phyloP scores from a whole-genome alignment of 306 rosid genomes.

The Corylus americana region DNA sequence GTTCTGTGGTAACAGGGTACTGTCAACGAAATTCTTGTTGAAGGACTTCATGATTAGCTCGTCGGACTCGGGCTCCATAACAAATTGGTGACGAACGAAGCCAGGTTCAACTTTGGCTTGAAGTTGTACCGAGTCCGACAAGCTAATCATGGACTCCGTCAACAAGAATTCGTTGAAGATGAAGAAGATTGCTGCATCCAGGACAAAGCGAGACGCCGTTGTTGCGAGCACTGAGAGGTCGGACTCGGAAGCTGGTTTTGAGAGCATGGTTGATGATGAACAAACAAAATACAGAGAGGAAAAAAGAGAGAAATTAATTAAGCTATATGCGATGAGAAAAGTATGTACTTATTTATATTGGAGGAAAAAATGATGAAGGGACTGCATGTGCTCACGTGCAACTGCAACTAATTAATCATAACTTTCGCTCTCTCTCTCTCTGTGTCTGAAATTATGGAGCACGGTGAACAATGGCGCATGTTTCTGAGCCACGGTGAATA shows the following conservation, averaged over 20 bases:
- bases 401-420: no score
- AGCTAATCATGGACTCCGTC: no score
- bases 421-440: no score
- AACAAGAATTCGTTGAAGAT: neutral
- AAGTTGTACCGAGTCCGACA: neutral
- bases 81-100: slow-evolving; percentile 79
- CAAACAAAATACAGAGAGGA: neutral
- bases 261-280: slow-evolving; percentile 17
- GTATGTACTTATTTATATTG: no score
- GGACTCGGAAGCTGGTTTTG: slow-evolving; percentile 38
- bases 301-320: neutral
- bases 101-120: slow-evolving; percentile 67
- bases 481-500: no score
- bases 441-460: no score
- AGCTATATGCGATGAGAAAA: neutral
- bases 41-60: slow-evolving; percentile 71
- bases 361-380: no score
- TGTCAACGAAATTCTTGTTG: slow-evolving; percentile 75
- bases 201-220: slow-evolving; percentile 42
- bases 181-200: slow-evolving; percentile 31
- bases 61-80: slow-evolving; percentile 76
- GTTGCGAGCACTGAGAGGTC: slow-evolving; percentile 39
- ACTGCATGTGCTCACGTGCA: no score
- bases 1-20: slow-evolving; percentile 81
- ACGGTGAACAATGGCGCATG: no score